Base-by-base conservation (phyloP, 352 stramenopile genomes). In the Phytophthora sansomeana region DNA sequence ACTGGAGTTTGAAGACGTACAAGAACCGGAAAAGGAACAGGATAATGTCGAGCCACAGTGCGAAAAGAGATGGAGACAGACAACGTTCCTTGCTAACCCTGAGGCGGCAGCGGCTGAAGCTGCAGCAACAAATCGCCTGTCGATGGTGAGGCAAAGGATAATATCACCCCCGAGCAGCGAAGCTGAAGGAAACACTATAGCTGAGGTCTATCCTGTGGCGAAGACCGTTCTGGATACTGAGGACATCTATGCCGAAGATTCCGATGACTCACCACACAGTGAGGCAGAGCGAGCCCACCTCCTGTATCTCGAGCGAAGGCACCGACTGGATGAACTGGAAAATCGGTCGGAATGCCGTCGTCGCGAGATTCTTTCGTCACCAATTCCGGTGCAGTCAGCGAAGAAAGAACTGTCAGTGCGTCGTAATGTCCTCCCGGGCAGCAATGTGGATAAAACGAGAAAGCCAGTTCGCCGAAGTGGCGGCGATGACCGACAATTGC, bases 211-310 rank as follows among this genome's bases (percentile, higher is more conserved):
- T 32, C 65, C 65, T 43, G 44, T 74, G 5, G 65, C 65, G 30
- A 74, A 69, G 43, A 74, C 65, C 1, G 54, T 74, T 32, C 28
- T 71, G 54, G 54, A 63, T 6, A 70, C 55, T 6, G 60, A 60
- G 38, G 53, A 74, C 24, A 42, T 59, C 21, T 69, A 54, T 35
- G 21, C 24, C 2, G 66, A 58, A 1, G 52, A 53, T 29, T 17
- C n/a, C 6, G 49, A 66, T 2, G 44, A 56, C n/a, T 67, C 52
- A 3, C 48, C 48, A n/a, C 50, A 54, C 21, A 71, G 29, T 36
- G 53, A 67, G 14, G 67, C 67, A 7, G 67, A 75, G 41, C 44
- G 55, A 62, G 67, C 67, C 14, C 62, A 71, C 41, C 42, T 49
- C 16, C 41, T 67, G 48, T 75, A 67, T 58, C 17, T 71, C 13